phyloP scores from a whole-genome alignment of 805 yeast species.

The Saccharomycopsis sp. region DNA sequence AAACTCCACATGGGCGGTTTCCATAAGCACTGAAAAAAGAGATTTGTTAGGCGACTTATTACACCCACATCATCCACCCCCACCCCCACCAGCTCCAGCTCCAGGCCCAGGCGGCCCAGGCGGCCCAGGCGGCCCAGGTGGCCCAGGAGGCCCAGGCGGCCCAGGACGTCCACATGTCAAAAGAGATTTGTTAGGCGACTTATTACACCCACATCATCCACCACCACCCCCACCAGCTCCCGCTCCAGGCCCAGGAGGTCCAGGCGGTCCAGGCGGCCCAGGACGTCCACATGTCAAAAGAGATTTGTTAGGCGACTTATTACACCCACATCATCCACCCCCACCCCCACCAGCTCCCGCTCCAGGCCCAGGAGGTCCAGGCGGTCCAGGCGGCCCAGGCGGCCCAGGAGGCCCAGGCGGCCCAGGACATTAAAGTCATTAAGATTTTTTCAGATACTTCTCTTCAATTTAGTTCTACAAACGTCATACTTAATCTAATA shows the following conservation, averaged over 20 bases:
- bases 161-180: neutral
- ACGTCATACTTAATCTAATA: no score
- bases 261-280: neutral
- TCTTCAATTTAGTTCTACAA: no score
- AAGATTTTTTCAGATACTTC: no score
- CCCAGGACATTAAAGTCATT: neutral
- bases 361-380: neutral
- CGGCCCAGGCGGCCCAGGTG: neutral
- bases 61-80: neutral
- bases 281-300: neutral
- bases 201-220: neutral
- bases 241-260: neutral
- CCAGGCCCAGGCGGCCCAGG: neutral
- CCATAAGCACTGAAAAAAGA: neutral
- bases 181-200: neutral
- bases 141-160: neutral
- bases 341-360: slow-evolving; percentile 1
- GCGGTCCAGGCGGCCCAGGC: neutral
- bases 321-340: neutral
- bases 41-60: neutral
- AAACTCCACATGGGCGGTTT: neutral
- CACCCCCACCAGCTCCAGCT: neutral
- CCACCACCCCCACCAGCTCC: neutral
- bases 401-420: neutral
- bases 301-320: neutral